phyloP scores from a whole-genome alignment of 1,139 yeast species.

The Scheffersomyces quercinus region DNA sequence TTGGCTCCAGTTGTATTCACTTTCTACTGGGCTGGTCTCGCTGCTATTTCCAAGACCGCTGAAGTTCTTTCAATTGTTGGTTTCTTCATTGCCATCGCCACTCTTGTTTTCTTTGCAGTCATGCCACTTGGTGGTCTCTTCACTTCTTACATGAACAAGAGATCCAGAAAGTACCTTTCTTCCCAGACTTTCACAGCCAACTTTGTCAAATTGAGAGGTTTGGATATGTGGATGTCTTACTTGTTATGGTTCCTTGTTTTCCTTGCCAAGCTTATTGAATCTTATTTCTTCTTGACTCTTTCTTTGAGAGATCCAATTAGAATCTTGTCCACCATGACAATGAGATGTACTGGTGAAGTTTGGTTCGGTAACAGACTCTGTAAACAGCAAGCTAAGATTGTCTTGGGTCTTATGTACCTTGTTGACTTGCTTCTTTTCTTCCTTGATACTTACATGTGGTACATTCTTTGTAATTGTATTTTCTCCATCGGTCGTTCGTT shows the following conservation, averaged over 20 bases:
- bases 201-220: conserved; percentile 75
- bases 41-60: conserved; percentile 71
- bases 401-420: conserved; percentile 86
- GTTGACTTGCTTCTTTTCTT: conserved; percentile 94
- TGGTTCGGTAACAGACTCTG: conserved; percentile 82
- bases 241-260: conserved; percentile 87
- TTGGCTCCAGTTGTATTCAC: conserved; percentile 86
- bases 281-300: conserved; percentile 88
- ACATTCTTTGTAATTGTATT: conserved; percentile 89
- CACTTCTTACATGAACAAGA: conserved; percentile 87
- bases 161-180: conserved; percentile 87
- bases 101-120: conserved; percentile 80
- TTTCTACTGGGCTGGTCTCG: conserved; percentile 77
- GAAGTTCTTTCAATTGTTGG: conserved; percentile 82
- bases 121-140: conserved; percentile 98
- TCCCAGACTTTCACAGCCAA: conserved; percentile 96
- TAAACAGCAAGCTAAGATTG: conserved; percentile 81
- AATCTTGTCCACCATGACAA: conserved; percentile 46
- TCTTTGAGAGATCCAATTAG: conserved; percentile 95
- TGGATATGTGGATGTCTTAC: conserved; percentile 97
- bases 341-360: conserved; percentile 75
- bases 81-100: conserved; percentile 83
- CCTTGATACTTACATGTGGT: conserved; percentile 99
- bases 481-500: conserved; percentile 97
- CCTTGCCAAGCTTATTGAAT: conserved; percentile 84